These are phyloP conservation scores for Malassezia sp. DNA, from an alignment of 1,284 basidiomycete species.

Conservation along the genomic window DNA sequence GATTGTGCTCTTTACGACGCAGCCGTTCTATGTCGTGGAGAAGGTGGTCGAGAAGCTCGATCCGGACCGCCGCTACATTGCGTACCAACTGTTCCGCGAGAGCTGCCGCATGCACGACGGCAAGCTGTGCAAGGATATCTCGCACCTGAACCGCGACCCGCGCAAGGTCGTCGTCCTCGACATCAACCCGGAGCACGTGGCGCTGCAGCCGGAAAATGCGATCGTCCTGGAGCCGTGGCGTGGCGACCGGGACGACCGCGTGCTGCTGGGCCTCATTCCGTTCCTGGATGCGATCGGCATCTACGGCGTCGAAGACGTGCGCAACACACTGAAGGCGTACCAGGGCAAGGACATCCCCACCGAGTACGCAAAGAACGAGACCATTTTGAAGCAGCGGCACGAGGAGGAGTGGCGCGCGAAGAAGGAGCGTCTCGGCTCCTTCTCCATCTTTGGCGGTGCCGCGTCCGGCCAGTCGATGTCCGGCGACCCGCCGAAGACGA, in stretches of 20 bases:
- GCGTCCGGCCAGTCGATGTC: neutral
- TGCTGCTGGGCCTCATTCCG: conserved; percentile 78
- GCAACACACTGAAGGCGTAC: conserved; percentile 74
- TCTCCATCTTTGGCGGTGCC: conserved; percentile 58
- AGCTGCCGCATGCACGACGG: conserved; percentile 34
- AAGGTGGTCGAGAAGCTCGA: conserved; percentile 91
- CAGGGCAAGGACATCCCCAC: conserved; percentile 73
- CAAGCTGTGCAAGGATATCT: conserved; percentile 60
- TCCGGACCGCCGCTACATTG: conserved; percentile 77
- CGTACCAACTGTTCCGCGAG: conserved; percentile 82
- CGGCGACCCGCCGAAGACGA: conserved; percentile 52
- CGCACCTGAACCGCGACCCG: conserved; percentile 83
- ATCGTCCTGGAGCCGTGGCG: conserved; percentile 78
- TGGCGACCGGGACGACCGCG: conserved; percentile 62
- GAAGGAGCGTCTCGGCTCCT: conserved; percentile 47
- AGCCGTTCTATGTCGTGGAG: conserved; percentile 74
- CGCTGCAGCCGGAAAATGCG: conserved; percentile 78
- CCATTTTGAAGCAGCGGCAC: conserved; percentile 57
- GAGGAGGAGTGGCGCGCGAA: conserved; percentile 71
- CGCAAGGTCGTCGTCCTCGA: conserved; percentile 82
- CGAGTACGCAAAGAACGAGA: conserved; percentile 77
- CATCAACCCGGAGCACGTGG: conserved; percentile 64
- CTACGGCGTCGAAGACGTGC: conserved; percentile 57
- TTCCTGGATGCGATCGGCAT: conserved; percentile 67
- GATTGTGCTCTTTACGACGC: conserved; percentile 86